Evolutionary conservation across 345 rosid genomes (phyloP), one percentile per base, ranked within the genome.

Genomic region (Eucalyptus sp.): DNA sequence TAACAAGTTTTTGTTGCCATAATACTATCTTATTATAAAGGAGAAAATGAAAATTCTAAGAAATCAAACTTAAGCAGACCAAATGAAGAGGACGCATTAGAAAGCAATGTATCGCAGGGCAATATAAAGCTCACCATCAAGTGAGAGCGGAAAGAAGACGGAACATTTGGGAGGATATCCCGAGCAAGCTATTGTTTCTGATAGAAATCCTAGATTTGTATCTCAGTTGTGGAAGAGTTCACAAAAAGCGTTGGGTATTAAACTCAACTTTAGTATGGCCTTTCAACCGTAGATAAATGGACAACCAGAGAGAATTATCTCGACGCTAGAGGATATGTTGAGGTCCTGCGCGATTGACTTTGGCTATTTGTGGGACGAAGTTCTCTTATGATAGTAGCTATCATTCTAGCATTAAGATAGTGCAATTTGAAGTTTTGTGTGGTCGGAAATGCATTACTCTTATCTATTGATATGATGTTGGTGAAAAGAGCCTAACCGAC

Each of bases 111-210:
- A 60, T 50, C 13, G 27, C 12, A 11, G 8, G 20, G 62, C 56
- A 86, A 50, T 33, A 27, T 66, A 49, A 41, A 68, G 84, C 86
- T n/a, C 50, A 62, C 18, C 18, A 79, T 46, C 15, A 80, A 87
- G 37, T 51, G 41, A 66, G 31, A 29, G 25, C 49, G 62, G 37
- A 56, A 46, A 33, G n/a, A 80, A 56, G 87, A 9, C 88, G 44
- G 3, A 88, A 96, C 97, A 52, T 99, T 95, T 96, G 86, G 96
- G 97, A 56, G 98, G 99, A 90, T 96, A 97, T 80, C 98, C 97
- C 92, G 94, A 91, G 93, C 99, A 97, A 91, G 95, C 92, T 48
- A 97, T 88, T 50, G 95, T 4, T 56, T 56, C 62, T 24, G 3
- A 56, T 24, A 24, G 9, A 56, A 24, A 56, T 24, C 62, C 62